A percentile compares a stretch with the other conserved stretches of the same genome.
Conservation (phyloP, 768 basidiomycete species). For the Auriculariales sp. region DNA sequence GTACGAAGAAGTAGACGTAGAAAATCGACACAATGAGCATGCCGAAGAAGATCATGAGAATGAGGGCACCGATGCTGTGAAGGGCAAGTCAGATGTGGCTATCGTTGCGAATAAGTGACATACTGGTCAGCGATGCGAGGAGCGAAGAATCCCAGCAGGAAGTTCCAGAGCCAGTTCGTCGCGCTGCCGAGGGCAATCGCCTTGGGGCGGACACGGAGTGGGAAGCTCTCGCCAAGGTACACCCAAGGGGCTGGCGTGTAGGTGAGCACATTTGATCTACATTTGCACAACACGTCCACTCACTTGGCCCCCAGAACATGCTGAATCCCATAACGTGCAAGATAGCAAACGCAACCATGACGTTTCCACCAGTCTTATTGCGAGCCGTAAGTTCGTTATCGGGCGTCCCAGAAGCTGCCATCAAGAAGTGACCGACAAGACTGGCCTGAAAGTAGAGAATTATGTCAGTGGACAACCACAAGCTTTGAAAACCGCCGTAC, state of each 20-base stretch:
- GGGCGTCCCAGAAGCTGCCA: constrained; percentile 28
- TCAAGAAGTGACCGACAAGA: constrained; percentile 52
- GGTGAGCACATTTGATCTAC: neutral
- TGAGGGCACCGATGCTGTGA: constrained; percentile 52
- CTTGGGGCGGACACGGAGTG: constrained; percentile 64
- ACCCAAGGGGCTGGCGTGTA: constrained; percentile 27
- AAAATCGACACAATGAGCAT: constrained; percentile 53
- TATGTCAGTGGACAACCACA: too few species aligned
- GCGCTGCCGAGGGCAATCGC: constrained; percentile 62
- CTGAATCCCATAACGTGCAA: constrained; percentile 59
- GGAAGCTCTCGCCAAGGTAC: constrained; percentile 70
- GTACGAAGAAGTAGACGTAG: constrained; percentile 65
- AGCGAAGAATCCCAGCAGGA: constrained; percentile 57
- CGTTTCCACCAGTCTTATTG: constrained; percentile 48
- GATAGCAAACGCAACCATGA: constrained; percentile 63
- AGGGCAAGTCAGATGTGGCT: neutral
- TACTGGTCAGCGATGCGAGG: constrained; percentile 47
- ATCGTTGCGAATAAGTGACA: constrained; percentile 7
- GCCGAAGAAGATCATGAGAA: constrained; percentile 63
- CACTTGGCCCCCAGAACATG: constrained; percentile 62
- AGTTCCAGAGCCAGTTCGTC: constrained; percentile 60
- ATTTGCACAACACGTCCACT: neutral
- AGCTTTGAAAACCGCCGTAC: constrained; percentile 18
- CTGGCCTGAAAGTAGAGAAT: constrained; percentile 32
- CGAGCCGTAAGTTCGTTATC: constrained; percentile 27